A percentile compares a stretch with the other conserved stretches of the same genome.
Conservation (phyloP, 495 filamentous ascomycete species). For the Aspergillus leporis region DNA sequence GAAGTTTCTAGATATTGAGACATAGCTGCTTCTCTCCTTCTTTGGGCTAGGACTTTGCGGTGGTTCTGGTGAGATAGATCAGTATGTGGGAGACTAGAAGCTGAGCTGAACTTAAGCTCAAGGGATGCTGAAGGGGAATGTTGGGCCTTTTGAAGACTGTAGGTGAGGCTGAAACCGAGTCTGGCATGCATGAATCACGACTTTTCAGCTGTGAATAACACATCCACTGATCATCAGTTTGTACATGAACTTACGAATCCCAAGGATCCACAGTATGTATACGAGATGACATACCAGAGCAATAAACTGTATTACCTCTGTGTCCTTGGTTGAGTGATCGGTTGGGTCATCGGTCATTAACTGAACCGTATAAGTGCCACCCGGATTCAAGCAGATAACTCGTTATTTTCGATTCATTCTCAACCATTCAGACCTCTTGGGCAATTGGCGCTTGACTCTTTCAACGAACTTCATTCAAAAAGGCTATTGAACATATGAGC, state of each 20-base stretch:
- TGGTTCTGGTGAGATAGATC: no score
- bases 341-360: not conserved
- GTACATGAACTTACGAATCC: not conserved
- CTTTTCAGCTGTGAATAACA: no score
- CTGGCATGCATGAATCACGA: no score
- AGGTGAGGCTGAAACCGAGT: no score
- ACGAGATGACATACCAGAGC: not conserved
- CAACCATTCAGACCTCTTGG: not conserved
- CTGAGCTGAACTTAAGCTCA: no score
- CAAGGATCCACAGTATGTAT: not conserved
- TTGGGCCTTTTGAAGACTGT: no score
- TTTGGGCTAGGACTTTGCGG: no score
- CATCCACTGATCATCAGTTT: not conserved
- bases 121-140: no score
- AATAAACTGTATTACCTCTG: not conserved
- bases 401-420: not conserved
- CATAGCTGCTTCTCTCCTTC: no score
- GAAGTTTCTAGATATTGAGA: no score
- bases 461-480: not conserved
- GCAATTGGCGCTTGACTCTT: not conserved
- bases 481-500: not conserved
- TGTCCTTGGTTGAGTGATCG: not conserved
- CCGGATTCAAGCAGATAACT: not conserved
- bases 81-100: no score
- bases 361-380: not conserved